Percentiles rank a stretch among this genome's conserved stretches.
phyloP scores from a whole-genome alignment of 306 rosid genomes.

The Cucurbita pepo region DNA sequence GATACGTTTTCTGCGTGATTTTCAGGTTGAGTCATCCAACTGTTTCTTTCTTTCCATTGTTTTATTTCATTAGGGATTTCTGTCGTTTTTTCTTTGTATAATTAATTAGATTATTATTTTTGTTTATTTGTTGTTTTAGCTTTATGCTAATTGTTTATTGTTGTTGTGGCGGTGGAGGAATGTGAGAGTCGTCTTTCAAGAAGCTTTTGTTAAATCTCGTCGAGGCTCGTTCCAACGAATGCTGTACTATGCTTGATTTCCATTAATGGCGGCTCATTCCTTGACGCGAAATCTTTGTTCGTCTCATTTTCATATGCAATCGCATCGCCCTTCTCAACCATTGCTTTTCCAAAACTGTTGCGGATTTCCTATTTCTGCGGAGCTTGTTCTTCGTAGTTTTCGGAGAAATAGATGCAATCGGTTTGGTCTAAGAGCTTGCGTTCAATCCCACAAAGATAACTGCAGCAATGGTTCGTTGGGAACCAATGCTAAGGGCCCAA shows the following conservation, averaged over 20 bases:
- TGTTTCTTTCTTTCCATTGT: background rate
- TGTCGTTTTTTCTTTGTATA: background rate
- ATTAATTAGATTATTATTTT: background rate
- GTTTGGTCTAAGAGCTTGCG: background rate
- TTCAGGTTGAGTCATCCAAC: background rate
- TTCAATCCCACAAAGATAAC: background rate
- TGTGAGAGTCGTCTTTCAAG: background rate
- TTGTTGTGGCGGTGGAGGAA: constrained; percentile 5
- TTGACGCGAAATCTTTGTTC: background rate
- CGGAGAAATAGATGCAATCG: background rate
- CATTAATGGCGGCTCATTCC: constrained; percentile 3
- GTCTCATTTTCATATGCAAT: background rate
- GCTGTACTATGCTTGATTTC: background rate
- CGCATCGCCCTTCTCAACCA: background rate
- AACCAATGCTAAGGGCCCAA: background rate
- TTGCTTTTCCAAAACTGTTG: background rate
- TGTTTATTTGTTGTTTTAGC: background rate
- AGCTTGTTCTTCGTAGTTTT: background rate
- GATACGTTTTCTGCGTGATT: background rate
- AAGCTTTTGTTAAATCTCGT: background rate
- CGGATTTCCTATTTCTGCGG: background rate
- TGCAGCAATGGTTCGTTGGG: background rate
- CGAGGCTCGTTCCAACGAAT: background rate
- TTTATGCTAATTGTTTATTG: background rate
- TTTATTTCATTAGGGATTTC: background rate